Evolutionary conservation across 345 rosid genomes (phyloP), one percentile per base, ranked within the genome.

Genomic region (Euphorbia lathyris): DNA sequence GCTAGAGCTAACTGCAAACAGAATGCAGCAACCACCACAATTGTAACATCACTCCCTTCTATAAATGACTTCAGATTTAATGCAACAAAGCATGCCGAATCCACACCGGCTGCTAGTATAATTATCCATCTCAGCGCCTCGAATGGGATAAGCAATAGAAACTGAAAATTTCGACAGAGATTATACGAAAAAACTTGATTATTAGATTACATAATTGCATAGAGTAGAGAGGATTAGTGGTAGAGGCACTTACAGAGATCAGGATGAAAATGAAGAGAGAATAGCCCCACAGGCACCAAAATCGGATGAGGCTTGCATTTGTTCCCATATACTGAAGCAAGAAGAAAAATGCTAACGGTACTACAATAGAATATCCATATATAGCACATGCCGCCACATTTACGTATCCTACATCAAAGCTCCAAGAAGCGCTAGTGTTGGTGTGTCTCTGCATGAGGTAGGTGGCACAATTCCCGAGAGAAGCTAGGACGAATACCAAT

Each of bases 231-330:
- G 14, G 74, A 12, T 40, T 5, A 9, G 19, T n/a, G 4, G 62
- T 17, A 38, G 55, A 80, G 43, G 43, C 58, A 67, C 97, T 88
- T 86, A 95, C 99, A 23, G 91, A 78, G 76, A 79, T 77, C n/a
- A 74, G 84, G 69, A 92, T 43, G 62, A 92, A 92, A 63, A 92
- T 79, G 81, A 77, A 79, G 77, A 92, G 92, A 69, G 99, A 95
- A 80, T 95, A 92, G 45, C 99, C 99, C 99, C 99, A 90, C 85
- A 95, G 78, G 86, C 99, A 88, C 97, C 97, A 92, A 80, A 90
- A 84, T 45, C 86, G 82, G 60, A 92, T 58, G 57, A 95, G 94
- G 85, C 85, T 91, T 73, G 92, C 88, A 78, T 72, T 84, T 70
- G 94, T 86, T 74, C 92, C 97, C 84, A 92, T 81, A 72, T 95